phyloP scores from a whole-genome alignment of 2,329 filamentous ascomycete genomes.

The Arthrobotrys pseudoclavata region DNA sequence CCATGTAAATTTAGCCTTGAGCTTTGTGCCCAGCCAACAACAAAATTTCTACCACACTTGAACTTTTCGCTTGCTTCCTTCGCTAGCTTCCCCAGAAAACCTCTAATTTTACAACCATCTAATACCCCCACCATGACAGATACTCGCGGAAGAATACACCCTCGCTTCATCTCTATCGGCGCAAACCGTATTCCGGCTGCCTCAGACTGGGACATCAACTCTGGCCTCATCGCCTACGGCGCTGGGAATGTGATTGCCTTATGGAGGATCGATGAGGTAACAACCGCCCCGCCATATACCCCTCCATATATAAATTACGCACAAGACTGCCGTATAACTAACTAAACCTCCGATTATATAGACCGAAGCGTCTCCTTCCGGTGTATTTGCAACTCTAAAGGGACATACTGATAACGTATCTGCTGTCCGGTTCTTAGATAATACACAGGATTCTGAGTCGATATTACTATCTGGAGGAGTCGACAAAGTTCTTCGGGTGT shows the following conservation, averaged over 20 bases:
- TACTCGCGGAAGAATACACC: conserved; percentile 53
- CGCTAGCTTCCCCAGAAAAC: conserved; percentile 19
- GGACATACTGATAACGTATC: conserved; percentile 87
- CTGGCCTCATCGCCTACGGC: conserved; percentile 85
- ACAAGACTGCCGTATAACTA: conserved; percentile 3
- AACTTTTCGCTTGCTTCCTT: conserved; percentile 17
- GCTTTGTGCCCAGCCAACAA: conserved; percentile 26
- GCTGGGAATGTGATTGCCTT: conserved; percentile 89
- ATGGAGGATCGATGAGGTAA: conserved; percentile 79
- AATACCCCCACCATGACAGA: conserved; percentile 44
- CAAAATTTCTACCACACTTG: conserved; percentile 25
- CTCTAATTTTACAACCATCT: conserved; percentile 10
- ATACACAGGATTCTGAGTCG: conserved; percentile 68
- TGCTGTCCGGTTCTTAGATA: conserved; percentile 81
- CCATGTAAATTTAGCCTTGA: no score
- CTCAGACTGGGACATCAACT: conserved; percentile 82
- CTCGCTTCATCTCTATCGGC: conserved; percentile 75
- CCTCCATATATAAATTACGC: conserved; percentile 18
- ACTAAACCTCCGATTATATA: conserved; percentile 64
- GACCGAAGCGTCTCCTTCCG: conserved; percentile 69
- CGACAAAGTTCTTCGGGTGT: conserved; percentile 77
- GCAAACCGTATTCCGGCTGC: conserved; percentile 91
- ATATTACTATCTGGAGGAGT: conserved; percentile 84
- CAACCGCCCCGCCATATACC: conserved; percentile 10
- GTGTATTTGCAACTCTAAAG: conserved; percentile 76